phyloP scores from a whole-genome alignment of 2,329 filamentous ascomycete species.

The Trichoderma koningii region DNA sequence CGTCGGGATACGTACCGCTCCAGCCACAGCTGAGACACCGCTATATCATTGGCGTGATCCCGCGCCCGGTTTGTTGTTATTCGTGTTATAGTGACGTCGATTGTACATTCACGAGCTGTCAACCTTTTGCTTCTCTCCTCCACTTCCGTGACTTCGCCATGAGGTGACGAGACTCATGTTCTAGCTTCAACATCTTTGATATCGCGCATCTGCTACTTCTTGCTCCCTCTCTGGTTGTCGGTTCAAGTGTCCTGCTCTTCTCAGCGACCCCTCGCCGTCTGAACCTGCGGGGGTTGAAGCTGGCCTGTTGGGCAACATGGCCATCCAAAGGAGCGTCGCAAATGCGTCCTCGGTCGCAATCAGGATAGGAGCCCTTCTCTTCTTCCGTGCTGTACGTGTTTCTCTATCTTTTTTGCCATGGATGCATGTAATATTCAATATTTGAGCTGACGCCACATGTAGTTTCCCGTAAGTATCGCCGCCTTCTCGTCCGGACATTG shows the following conservation, averaged over 20 bases:
- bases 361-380: conserved; percentile 42
- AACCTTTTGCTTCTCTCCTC: neutral
- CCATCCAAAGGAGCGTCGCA: conserved; percentile 38
- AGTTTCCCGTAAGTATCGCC: conserved; percentile 43
- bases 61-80: conserved; percentile 20
- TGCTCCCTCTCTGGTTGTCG: conserved; percentile 1
- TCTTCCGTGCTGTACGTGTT: conserved; percentile 43
- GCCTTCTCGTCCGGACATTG: neutral
- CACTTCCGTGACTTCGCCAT: conserved; percentile 17
- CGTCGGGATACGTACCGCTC: conserved; percentile 11
- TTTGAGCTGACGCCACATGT: conserved; percentile 27
- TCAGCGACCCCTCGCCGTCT: neutral
- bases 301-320: conserved; percentile 32
- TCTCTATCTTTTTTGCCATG: neutral
- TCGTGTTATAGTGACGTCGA: conserved; percentile 25
- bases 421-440: neutral
- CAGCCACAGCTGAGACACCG: conserved; percentile 28
- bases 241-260: conserved; percentile 6
- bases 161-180: conserved; percentile 13
- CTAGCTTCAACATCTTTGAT: neutral
- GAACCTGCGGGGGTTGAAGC: conserved; percentile 3
- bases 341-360: conserved; percentile 43
- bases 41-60: conserved; percentile 25
- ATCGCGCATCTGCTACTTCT: neutral
- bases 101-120: conserved; percentile 3